Evolutionary conservation across 2,329 filamentous ascomycete genomes (phyloP), one percentile per base, ranked within the genome.

Genomic region (Aspergillus pseudoterreus): DNA sequence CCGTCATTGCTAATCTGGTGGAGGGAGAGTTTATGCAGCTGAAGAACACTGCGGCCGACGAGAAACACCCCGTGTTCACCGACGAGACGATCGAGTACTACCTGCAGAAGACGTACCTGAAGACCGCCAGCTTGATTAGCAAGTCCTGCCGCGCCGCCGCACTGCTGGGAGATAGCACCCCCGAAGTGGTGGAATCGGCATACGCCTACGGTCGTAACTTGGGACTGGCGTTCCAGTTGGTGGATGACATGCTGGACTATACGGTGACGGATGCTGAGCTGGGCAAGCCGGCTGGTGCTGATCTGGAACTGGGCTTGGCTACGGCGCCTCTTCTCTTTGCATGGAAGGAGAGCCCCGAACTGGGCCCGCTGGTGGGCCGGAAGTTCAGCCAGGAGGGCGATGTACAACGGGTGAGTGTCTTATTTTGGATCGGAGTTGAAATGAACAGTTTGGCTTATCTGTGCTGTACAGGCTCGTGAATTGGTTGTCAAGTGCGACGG

Each of bases 21-120:
- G 94, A 99, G 75, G 94, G 94, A 66, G 94, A 99, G 73, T 97
- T 99, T 77, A 99, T 99, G 94, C 94, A 99, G 77, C 78, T 99
- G 63, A 95, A 96, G 76, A 99, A 99, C 73, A 97, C 94, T 1
- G 89, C 88, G 43, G 80, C 83, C 58, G 92, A 96, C 68, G 92
- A 97, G 77, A 80, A 82, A 58, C 86, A 88, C 60, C 92, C 92
- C 1, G 76, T 81, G 9, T 97, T 88, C 82, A 94, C 87, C 1
- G 90, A 96, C 65, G 89, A 96, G 48, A 88, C 91, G 1, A 82
- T 99, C 55, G 82, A 84, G 22, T 97, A 99, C 75, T 99, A 99
- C 69, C 79, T 99, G 46, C 90, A 96, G 69, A 99, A 99, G 80
- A 99, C 94, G 24, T 99, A 99, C 67, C 82, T 99, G 61, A 99